Conservation (phyloP, 2,329 filamentous ascomycete species). For the Botrytis byssoidea region DNA sequence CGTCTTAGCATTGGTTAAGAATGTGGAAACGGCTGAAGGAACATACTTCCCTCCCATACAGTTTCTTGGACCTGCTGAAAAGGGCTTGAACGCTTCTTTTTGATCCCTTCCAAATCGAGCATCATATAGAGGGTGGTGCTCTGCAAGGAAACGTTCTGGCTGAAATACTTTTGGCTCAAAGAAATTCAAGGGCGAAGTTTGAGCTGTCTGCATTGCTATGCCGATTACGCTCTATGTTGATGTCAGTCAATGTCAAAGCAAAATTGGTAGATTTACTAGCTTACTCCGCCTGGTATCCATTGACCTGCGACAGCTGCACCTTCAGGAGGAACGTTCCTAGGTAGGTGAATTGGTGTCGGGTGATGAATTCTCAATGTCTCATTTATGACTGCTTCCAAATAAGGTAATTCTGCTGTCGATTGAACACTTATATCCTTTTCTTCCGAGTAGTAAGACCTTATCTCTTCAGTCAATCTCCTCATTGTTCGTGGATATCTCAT, state of each 20-base stretch:
- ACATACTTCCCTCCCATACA: slow-evolving; percentile 15
- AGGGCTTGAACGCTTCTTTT: slow-evolving; percentile 8
- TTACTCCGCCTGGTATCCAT: slow-evolving; percentile 21
- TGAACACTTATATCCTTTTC: slow-evolving; percentile 43
- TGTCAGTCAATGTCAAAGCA: neutral
- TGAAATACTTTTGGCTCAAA: slow-evolving; percentile 11
- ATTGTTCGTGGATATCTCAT: slow-evolving; percentile 37
- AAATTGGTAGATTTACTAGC: neutral
- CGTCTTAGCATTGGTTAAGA: neutral
- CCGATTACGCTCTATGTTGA: neutral
- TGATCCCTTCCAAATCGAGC: neutral
- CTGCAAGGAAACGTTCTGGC: slow-evolving; percentile 2
- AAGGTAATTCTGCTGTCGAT: slow-evolving; percentile 2
- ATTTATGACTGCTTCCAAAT: slow-evolving; percentile 18
- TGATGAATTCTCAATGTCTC: slow-evolving; percentile 23
- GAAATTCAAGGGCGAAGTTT: neutral
- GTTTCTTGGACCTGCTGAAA: neutral
- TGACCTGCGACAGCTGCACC: slow-evolving; percentile 16
- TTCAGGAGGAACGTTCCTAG: slow-evolving; percentile 12
- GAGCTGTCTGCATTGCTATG: neutral
- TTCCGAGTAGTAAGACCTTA: slow-evolving; percentile 41
- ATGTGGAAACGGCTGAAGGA: neutral
- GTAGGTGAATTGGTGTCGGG: slow-evolving; percentile 14
- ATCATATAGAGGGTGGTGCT: neutral
- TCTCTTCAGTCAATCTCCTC: slow-evolving; percentile 41